Percentiles rank a stretch among this genome's conserved stretches.
Evolutionary conservation across 2,329 filamentous ascomycete species (phyloP).

Genomic region (Coniochaeta sp.): DNA sequence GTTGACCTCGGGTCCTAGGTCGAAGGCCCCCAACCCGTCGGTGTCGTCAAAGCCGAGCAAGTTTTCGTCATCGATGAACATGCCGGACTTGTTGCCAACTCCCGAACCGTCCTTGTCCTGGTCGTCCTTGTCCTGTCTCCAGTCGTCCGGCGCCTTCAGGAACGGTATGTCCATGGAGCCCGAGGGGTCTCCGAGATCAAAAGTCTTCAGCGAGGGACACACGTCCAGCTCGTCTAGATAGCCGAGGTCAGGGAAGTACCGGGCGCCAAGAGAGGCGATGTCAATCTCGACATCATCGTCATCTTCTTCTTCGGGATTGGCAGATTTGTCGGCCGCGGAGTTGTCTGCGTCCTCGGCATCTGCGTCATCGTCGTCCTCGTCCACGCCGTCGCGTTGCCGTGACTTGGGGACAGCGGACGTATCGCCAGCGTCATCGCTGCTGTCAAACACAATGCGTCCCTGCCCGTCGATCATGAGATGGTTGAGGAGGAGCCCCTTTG

Average conservation of each 20-base stretch:
- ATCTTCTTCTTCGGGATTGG: slow-evolving; percentile 28
- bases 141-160: slow-evolving; percentile 80
- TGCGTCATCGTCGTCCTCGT: slow-evolving; percentile 28
- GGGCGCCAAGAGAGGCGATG: slow-evolving; percentile 62
- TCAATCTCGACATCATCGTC: slow-evolving; percentile 70
- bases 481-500: slow-evolving; percentile 89
- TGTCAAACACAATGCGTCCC: slow-evolving; percentile 95
- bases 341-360: slow-evolving; percentile 33
- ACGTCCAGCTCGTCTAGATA: slow-evolving; percentile 80
- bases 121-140: slow-evolving; percentile 65
- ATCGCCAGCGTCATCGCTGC: slow-evolving; percentile 75
- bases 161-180: slow-evolving; percentile 87
- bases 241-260: slow-evolving; percentile 79
- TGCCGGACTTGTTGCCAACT: slow-evolving; percentile 61
- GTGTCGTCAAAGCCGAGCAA: slow-evolving; percentile 76
- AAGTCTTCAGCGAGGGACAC: slow-evolving; percentile 89
- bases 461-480: slow-evolving; percentile 92
- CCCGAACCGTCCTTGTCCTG: slow-evolving; percentile 55
- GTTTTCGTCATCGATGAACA: slow-evolving; percentile 83
- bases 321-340: slow-evolving; percentile 10
- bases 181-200: slow-evolving; percentile 81
- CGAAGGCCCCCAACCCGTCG: slow-evolving; percentile 66
- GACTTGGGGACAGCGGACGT: slow-evolving; percentile 33
- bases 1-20: slow-evolving; percentile 63
- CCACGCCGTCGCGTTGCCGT: slow-evolving; percentile 24